Conservation (phyloP, 139 green algal species). For the Zygnema cylindricum region DNA sequence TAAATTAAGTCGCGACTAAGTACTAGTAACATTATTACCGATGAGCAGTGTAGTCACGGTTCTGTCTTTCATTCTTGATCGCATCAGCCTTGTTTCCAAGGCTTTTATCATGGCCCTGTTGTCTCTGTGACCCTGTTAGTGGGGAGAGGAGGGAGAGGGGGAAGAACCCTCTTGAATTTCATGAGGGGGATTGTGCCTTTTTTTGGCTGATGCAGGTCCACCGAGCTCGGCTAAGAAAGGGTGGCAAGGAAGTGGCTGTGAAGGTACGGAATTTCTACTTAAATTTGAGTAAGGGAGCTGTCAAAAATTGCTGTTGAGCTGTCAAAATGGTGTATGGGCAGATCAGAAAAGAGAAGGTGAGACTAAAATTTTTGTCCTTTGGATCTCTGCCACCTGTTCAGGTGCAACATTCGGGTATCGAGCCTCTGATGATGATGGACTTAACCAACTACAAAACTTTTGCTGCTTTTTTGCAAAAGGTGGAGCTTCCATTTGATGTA, state of each 20-base stretch:
- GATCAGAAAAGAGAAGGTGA: not conserved
- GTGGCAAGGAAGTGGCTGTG: slow-evolving; percentile 42
- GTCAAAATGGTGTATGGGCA: not conserved
- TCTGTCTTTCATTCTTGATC: no score
- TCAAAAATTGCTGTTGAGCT: not conserved
- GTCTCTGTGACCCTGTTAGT: no score
- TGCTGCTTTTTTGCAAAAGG: slow-evolving; percentile 53
- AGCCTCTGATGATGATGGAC: slow-evolving; percentile 60
- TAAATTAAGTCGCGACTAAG: no score
- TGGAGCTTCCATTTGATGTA: slow-evolving; percentile 58
- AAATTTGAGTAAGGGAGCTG: no score
- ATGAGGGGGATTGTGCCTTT: no score
- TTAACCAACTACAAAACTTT: slow-evolving; percentile 48
- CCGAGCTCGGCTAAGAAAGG: not conserved
- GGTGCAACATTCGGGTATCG: slow-evolving; percentile 49
- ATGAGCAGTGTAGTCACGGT: no score
- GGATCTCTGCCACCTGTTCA: slow-evolving; percentile 36
- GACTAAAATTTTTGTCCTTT: not conserved
- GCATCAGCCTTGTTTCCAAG: no score
- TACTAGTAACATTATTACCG: no score
- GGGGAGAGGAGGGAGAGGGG: no score
- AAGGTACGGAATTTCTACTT: no score
- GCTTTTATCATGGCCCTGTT: no score
- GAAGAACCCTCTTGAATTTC: no score
- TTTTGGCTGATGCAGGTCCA: slow-evolving; percentile 47